Percentiles rank a stretch among this genome's conserved stretches.
Evolutionary conservation across 1,284 basidiomycete genomes (phyloP).

Genomic region (Chiua sp.): DNA sequence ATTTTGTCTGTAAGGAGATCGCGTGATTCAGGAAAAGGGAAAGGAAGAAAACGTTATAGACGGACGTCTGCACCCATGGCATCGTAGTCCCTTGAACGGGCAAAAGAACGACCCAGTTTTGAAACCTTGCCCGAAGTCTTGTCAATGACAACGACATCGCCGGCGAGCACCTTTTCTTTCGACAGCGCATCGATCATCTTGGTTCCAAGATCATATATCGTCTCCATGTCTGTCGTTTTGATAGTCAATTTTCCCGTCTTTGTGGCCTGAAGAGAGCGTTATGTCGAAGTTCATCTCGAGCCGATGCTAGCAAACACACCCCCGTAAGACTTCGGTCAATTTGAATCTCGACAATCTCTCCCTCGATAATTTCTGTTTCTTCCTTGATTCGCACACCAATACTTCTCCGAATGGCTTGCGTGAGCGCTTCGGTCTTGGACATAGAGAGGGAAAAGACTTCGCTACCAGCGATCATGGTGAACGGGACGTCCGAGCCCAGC

Average conservation of each 20-base stretch:
- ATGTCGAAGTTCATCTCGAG: conserved; percentile 4
- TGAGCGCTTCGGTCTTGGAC: conserved; percentile 98
- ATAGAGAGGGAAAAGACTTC: conserved; percentile 98
- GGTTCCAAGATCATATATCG: conserved; percentile 96
- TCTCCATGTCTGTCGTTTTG: conserved; percentile 99
- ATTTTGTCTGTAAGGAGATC: conserved; percentile 84
- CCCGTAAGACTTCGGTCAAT: conserved; percentile 98
- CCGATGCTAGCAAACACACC: conserved; percentile 54
- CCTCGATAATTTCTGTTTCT: conserved; percentile 97
- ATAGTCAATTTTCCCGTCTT: conserved; percentile 98
- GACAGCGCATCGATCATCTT: conserved; percentile 99
- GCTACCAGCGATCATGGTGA: conserved; percentile 96
- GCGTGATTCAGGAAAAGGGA: background rate
- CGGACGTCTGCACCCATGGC: conserved; percentile 97
- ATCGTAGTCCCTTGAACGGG: conserved; percentile 96
- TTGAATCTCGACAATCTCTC: conserved; percentile 98
- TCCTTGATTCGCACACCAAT: conserved; percentile 98
- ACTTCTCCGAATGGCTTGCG: conserved; percentile 93
- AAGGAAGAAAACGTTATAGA: conserved; percentile 20
- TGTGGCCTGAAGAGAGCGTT: conserved; percentile 70
- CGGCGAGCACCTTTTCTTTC: conserved; percentile 97
- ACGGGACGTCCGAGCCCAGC: conserved; percentile 93
- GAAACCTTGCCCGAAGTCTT: conserved; percentile 98
- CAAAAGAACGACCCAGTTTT: conserved; percentile 96
- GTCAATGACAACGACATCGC: conserved; percentile 97